phyloP scores from a whole-genome alignment of 2,329 filamentous ascomycete genomes.

The Conoideocrella luteorostrata region DNA sequence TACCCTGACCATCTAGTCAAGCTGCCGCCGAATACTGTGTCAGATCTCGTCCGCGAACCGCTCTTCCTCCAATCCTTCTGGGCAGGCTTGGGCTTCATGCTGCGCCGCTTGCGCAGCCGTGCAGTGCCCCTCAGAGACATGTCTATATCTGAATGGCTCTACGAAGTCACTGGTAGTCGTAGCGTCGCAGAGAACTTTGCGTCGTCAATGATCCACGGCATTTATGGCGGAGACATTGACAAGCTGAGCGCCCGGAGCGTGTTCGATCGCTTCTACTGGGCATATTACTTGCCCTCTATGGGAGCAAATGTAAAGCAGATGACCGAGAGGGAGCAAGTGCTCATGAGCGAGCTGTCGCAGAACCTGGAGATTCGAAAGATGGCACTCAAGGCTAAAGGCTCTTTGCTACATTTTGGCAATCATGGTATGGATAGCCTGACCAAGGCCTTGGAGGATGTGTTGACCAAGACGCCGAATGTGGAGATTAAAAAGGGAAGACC shows the following conservation, averaged over 20 bases:
- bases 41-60: slow-evolving; percentile 22
- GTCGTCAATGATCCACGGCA: slow-evolving; percentile 76
- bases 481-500: slow-evolving; percentile 44
- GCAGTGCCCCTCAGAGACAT: slow-evolving; percentile 21
- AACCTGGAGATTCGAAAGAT: slow-evolving; percentile 24
- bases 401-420: slow-evolving; percentile 30
- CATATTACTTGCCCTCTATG: slow-evolving; percentile 20
- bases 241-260: slow-evolving; percentile 67
- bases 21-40: slow-evolving; percentile 23
- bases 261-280: slow-evolving; percentile 25
- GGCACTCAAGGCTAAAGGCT: slow-evolving; percentile 23
- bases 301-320: slow-evolving; percentile 37
- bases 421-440: slow-evolving; percentile 59
- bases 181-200: slow-evolving; percentile 61
- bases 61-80: slow-evolving; percentile 26
- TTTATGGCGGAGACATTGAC: slow-evolving; percentile 86
- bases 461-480: slow-evolving; percentile 52
- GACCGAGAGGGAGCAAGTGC: slow-evolving; percentile 20
- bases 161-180: slow-evolving; percentile 21
- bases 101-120: slow-evolving; percentile 16
- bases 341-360: slow-evolving; percentile 22
- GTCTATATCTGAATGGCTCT: slow-evolving; percentile 31
- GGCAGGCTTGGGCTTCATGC: slow-evolving; percentile 19
- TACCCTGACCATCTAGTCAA: slow-evolving; percentile 65
- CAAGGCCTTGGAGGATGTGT: slow-evolving; percentile 42